Evolutionary conservation across 768 basidiomycete genomes (phyloP).

Genomic region (Boletus rubroflammeus): DNA sequence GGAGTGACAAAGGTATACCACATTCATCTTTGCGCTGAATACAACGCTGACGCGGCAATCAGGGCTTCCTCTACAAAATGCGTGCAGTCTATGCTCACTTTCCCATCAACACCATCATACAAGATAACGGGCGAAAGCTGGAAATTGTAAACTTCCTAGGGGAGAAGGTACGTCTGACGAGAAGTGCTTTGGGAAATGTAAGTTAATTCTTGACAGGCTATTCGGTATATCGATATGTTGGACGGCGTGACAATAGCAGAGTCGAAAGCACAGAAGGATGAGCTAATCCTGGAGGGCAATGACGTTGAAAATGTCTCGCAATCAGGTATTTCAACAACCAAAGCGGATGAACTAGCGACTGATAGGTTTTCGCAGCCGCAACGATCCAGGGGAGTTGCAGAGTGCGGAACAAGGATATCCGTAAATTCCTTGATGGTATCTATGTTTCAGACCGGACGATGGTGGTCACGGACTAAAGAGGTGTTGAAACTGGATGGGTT

Average conservation of each 20-base stretch:
- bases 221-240: slow-evolving; percentile 91
- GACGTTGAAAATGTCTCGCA: slow-evolving; percentile 98
- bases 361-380: slow-evolving; percentile 54
- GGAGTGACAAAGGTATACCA: slow-evolving; percentile 86
- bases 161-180: slow-evolving; percentile 65
- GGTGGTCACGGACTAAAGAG: slow-evolving; percentile 41
- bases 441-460: slow-evolving; percentile 84
- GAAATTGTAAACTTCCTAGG: slow-evolving; percentile 97
- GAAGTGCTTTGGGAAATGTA: not conserved
- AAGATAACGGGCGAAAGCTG: slow-evolving; percentile 62
- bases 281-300: slow-evolving; percentile 90
- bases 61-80: slow-evolving; percentile 99
- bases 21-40: not conserved
- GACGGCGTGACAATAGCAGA: slow-evolving; percentile 80
- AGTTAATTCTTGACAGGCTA: slow-evolving; percentile 50
- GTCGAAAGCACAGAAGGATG: slow-evolving; percentile 91
- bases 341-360: not conserved
- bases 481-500: slow-evolving; percentile 6
- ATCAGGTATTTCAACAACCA: slow-evolving; percentile 55
- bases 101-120: slow-evolving; percentile 98
- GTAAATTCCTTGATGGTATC: slow-evolving; percentile 95
- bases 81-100: slow-evolving; percentile 99
- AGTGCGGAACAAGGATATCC: slow-evolving; percentile 99
- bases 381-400: slow-evolving; percentile 95
- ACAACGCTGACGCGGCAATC: slow-evolving; percentile 4